Evolutionary conservation across 345 rosid genomes (phyloP).

Genomic region (Sonneratia alba): DNA sequence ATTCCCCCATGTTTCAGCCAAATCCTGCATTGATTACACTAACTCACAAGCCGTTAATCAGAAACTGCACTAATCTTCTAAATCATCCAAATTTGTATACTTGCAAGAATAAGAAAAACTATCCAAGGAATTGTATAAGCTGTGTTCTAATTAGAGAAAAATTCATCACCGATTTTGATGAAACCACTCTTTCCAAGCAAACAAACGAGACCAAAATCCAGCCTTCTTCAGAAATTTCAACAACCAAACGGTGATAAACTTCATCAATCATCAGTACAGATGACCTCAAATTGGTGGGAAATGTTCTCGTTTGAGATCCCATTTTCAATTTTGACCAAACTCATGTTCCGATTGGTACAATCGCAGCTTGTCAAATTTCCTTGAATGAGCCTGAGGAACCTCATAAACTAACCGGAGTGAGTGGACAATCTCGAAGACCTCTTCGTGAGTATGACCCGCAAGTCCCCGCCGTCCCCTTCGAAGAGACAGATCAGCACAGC

Average conservation of each 20-base stretch:
- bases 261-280: background rate
- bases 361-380: background rate
- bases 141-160: background rate
- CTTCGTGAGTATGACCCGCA: slow-evolving; percentile 79
- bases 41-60: background rate
- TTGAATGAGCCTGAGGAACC: too few relatives aligned
- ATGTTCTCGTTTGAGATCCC: background rate
- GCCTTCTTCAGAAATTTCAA: background rate
- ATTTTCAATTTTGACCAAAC: background rate
- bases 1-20: background rate
- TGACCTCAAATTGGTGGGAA: background rate
- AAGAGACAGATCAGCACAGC: slow-evolving; percentile 87
- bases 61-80: background rate
- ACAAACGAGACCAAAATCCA: background rate
- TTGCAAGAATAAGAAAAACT: background rate
- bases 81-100: background rate
- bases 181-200: background rate
- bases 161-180: background rate
- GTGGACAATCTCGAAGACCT: slow-evolving; percentile 66
- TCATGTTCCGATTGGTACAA: background rate
- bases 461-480: slow-evolving; percentile 71
- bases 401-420: slow-evolving; percentile 62
- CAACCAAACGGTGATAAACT: background rate
- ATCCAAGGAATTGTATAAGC: too few relatives aligned
- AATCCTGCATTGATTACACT: background rate